Evolutionary conservation across 257 asterid species (phyloP).

Genomic region (Solanum gandarillasii): DNA sequence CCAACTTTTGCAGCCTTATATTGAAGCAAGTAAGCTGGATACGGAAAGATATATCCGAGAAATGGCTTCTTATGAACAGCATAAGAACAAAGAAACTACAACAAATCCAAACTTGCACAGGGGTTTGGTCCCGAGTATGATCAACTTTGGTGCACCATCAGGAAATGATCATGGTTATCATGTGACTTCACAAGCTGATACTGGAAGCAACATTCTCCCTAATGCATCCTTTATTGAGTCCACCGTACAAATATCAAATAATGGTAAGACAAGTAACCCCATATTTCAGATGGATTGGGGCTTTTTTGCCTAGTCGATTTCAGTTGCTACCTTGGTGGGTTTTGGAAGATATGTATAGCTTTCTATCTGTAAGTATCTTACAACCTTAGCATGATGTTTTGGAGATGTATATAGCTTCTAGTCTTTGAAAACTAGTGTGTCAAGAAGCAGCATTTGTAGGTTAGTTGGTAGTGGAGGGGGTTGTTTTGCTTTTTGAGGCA

Average conservation of each 20-base stretch:
- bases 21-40: slow-evolving; percentile 54
- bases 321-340: neutral
- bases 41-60: slow-evolving; percentile 45
- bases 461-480: neutral
- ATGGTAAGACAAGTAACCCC: slow-evolving; percentile 28
- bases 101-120: neutral
- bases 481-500: no score
- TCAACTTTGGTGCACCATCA: slow-evolving; percentile 20
- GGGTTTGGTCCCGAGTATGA: slow-evolving; percentile 5
- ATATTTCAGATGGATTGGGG: slow-evolving; percentile 37
- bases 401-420: neutral
- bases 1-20: slow-evolving; percentile 35
- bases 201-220: slow-evolving; percentile 5
- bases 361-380: neutral
- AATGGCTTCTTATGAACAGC: slow-evolving; percentile 22
- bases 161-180: slow-evolving; percentile 21
- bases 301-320: neutral
- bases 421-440: neutral
- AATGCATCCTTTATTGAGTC: slow-evolving; percentile 24
- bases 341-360: neutral
- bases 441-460: neutral
- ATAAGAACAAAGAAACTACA: neutral
- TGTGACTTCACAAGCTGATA: slow-evolving; percentile 18
- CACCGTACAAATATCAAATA: slow-evolving; percentile 31
- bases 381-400: neutral